phyloP scores from a whole-genome alignment of 2,329 filamentous ascomycete species.

The Beauveria australis region DNA sequence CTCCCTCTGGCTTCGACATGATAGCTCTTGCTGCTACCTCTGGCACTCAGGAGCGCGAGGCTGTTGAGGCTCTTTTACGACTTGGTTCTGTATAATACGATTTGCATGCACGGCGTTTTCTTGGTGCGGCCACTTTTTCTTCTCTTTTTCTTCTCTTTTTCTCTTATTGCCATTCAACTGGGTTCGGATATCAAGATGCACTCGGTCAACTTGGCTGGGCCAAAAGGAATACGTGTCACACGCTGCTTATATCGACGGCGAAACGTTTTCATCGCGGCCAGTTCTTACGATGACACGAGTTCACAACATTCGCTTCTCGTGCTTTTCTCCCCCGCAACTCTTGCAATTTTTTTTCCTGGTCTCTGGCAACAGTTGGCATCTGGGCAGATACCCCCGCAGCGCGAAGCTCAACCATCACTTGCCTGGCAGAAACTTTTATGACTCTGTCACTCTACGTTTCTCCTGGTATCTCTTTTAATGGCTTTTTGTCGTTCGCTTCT shows the following conservation, averaged over 20 bases:
- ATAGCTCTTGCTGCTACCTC: constrained; percentile 43
- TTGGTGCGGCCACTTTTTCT: neutral
- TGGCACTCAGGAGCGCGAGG: constrained; percentile 70
- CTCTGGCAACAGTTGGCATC: constrained; percentile 5
- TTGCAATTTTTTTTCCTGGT: neutral
- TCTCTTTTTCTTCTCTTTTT: constrained; percentile 6
- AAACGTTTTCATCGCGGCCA: constrained; percentile 1
- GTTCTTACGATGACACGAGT: constrained; percentile 8
- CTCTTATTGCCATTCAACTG: constrained; percentile 12
- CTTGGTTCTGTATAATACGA: constrained; percentile 67
- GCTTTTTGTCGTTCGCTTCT: constrained; percentile 5
- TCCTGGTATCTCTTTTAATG: constrained; percentile 3
- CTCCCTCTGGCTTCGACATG: constrained; percentile 45
- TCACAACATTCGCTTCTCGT: neutral
- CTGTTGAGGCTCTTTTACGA: constrained; percentile 70
- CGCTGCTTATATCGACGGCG: constrained; percentile 1
- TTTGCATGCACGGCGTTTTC: constrained; percentile 48
- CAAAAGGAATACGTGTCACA: constrained; percentile 22
- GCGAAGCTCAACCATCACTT: constrained; percentile 7
- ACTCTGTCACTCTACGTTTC: constrained; percentile 1
- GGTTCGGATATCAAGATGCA: constrained; percentile 16
- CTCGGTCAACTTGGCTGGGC: constrained; percentile 17
- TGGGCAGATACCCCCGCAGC: constrained; percentile 12
- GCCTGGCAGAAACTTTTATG: constrained; percentile 1
- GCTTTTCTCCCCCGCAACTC: neutral